phyloP scores from a whole-genome alignment of 768 basidiomycete species.

The Pulveroboletus sp. region DNA sequence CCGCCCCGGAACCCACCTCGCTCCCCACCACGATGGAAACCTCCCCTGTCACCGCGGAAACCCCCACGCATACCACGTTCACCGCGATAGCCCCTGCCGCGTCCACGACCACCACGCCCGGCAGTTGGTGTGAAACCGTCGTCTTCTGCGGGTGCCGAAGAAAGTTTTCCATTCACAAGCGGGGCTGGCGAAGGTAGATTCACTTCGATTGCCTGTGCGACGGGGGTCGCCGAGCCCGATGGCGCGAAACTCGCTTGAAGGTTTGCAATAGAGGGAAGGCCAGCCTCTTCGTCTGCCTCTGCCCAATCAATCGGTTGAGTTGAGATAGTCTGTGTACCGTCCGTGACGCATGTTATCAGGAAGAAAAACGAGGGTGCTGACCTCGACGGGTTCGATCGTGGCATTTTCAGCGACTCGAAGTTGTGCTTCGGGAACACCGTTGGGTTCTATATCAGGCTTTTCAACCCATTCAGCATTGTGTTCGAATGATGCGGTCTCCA shows the following conservation, averaged over 20 bases:
- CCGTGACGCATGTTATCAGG: background rate
- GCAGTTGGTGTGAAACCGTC: constrained; percentile 57
- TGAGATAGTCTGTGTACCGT: constrained; percentile 12
- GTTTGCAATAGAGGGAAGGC: constrained; percentile 70
- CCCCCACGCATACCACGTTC: constrained; percentile 42
- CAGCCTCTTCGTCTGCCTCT: constrained; percentile 67
- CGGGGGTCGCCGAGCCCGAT: constrained; percentile 67
- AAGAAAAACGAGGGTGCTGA: constrained; percentile 21
- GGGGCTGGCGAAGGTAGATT: constrained; percentile 22
- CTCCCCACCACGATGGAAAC: constrained; percentile 36
- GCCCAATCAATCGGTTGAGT: constrained; percentile 71
- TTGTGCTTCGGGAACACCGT: constrained; percentile 15
- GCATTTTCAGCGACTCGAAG: constrained; percentile 8
- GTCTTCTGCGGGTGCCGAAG: constrained; percentile 38
- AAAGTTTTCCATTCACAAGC: constrained; percentile 20
- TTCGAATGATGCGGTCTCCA: constrained; percentile 54
- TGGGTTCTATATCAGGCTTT: constrained; percentile 36
- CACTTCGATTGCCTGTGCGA: constrained; percentile 35
- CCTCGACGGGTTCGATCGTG: constrained; percentile 24
- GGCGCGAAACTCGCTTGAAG: constrained; percentile 75
- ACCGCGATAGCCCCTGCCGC: constrained; percentile 40
- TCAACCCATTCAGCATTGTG: constrained; percentile 56
- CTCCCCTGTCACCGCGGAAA: constrained; percentile 36
- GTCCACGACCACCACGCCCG: constrained; percentile 47
- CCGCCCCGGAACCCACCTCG: constrained; percentile 36